Base-by-base conservation (phyloP, 306 rosid genomes). In the Senna tora region DNA sequence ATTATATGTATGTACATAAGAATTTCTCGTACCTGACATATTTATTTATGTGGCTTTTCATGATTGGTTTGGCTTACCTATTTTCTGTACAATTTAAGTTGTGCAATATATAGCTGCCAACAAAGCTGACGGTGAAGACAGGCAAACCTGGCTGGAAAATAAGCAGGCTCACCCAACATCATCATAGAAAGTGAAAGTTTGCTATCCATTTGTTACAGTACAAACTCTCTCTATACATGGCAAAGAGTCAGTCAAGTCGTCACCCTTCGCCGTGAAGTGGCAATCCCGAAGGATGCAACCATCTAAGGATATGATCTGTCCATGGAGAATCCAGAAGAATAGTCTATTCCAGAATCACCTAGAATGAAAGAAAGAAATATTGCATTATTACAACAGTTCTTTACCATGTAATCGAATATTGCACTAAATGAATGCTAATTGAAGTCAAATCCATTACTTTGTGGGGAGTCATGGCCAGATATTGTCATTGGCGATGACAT, bases 301-400 rank as follows among this genome's bases (percentile, higher is more conserved):
- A 49, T 50, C 39, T 46, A 67, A 67, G 78, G n/a, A 72, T 77
- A 72, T 6, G 66, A 46, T 72, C 6, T 77, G 61, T 72, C 65
- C 52, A 34, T 68, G 2, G 81, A 56, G 74, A 72, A 42, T 76
- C 69, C 80, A 17, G 60, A 60, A 33, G 64, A 46, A 67, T 82
- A 83, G 80, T 86, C 80, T 75, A 84, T 12, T 62, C 22, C 83
- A 42, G 92, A 81, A 77, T 92, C 91, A 84, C 93, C 96, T 90
- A 19, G 5, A 81, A 67, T 15, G 76, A 57, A 67, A 16, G 76
- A 57, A 80, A 55, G 3, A 25, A 25, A 25, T 25, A 25, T 25
- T 38, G 64, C n/a, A 64, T 25, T 4, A 67, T 73, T 41, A 81
- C 78, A 73, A 74, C 64, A 49, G 9, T 69, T 36, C 30, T 0